Percentiles rank a stretch among this genome's conserved stretches.
phyloP scores from a whole-genome alignment of 176 grass and related monocot species.

The Bromus sterilis region DNA sequence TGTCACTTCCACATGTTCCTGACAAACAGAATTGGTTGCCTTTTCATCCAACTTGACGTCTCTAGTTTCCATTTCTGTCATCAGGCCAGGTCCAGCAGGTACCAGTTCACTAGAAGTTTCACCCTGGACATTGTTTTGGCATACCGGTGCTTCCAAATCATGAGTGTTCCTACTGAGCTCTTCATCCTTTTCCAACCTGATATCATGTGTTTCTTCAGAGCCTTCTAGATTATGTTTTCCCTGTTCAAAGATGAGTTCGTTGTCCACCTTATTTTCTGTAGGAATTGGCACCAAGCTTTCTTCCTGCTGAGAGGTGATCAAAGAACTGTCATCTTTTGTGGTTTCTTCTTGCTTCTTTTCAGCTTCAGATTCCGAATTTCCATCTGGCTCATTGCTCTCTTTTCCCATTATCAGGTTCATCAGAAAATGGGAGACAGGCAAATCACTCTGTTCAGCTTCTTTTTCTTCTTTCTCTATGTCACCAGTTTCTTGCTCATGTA shows the following conservation, averaged over 20 bases:
- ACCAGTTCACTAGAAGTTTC: slow-evolving; percentile 27
- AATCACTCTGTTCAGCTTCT: slow-evolving; percentile 43
- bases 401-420: slow-evolving; percentile 55
- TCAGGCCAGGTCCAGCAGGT: slow-evolving; percentile 6
- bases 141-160: slow-evolving; percentile 21
- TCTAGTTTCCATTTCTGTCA: slow-evolving; percentile 16
- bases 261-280: slow-evolving; percentile 20
- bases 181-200: slow-evolving; percentile 21
- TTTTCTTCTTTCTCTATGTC: slow-evolving; percentile 25
- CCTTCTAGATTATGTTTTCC: slow-evolving; percentile 24
- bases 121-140: slow-evolving; percentile 13
- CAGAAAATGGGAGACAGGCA: slow-evolving; percentile 53
- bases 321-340: neutral
- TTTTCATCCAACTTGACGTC: neutral
- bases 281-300: slow-evolving; percentile 5
- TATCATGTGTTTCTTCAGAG: slow-evolving; percentile 31
- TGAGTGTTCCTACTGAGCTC: slow-evolving; percentile 12
- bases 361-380: slow-evolving; percentile 13
- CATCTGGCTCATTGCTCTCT: slow-evolving; percentile 16
- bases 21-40: slow-evolving; percentile 13
- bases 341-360: slow-evolving; percentile 42
- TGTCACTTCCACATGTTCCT: slow-evolving; percentile 13
- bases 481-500: slow-evolving; percentile 7
- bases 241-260: slow-evolving; percentile 11
- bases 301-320: slow-evolving; percentile 28